Evolutionary conservation across 768 basidiomycete genomes (phyloP), one percentile per base, ranked within the genome.

Genomic region (Trametes sanguinea): DNA sequence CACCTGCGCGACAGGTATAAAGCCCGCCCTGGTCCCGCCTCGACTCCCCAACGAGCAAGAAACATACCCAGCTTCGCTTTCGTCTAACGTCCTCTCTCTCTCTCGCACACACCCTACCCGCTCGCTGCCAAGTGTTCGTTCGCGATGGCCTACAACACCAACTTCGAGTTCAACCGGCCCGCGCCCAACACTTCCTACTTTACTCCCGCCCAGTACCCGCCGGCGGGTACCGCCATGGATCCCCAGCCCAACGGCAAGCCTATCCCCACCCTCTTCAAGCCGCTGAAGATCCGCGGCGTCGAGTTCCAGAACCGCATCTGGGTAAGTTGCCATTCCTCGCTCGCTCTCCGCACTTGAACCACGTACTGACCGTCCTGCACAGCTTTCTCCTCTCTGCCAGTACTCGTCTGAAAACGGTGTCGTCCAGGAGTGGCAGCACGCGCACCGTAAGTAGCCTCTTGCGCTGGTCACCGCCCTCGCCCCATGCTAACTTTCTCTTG

Each of bases 331-430:
- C 51, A 30, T 6, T 22, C 57, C 17, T n/a, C 29, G 14, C 11
- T 30, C 42, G 2, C 17, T 35, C 40, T 42, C 32, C 11, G 29
- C 42, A 2, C 29, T 35, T 32, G 30, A 10, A 17, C 32, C 29
- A 16, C 42, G 17, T 46, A 13, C 32, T 50, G 4, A 37, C 22
- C 16, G 13, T 3, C 14, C 22, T 27, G 2, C 3, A 42, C 47
- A 80, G 79, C 35, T 85, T 44, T 81, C 85, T 7, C 85, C 85
- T 0, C 70, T 86, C 39, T 83, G 85, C 69, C 85, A 87, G 69
- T 86, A 85, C 69, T 85, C 83, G 16, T 76, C 84, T 1, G 72
- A 83, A 14, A 72, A 85, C 73, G 86, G 85, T 32, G 69, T 77
- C 65, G 33, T 80, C 8, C 81, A 82, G 0, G 71, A 80, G 35